phyloP scores from a whole-genome alignment of 148 eudicot genomes.

The Diospyros lotus region DNA sequence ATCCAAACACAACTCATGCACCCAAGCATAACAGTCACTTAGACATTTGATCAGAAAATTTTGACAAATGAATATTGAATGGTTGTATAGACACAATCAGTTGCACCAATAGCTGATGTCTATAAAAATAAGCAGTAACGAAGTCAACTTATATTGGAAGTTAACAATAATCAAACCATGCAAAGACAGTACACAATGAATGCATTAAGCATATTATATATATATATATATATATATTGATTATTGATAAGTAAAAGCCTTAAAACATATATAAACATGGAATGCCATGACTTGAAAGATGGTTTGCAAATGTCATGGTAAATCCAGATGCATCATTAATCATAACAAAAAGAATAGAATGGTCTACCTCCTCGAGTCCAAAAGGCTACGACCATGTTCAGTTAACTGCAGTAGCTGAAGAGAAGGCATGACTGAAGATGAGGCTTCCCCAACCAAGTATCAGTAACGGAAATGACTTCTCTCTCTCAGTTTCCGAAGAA shows the following conservation, averaged over 20 bases:
- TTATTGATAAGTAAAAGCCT: too few species aligned
- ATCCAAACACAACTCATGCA: neutral
- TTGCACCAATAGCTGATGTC: neutral
- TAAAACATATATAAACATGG: neutral
- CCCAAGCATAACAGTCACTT: neutral
- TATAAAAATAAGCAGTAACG: neutral
- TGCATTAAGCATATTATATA: neutral
- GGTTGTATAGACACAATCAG: neutral
- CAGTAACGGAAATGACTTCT: slow-evolving; percentile 15
- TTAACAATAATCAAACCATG: too few species aligned
- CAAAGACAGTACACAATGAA: neutral
- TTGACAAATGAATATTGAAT: neutral
- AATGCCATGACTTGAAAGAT: neutral
- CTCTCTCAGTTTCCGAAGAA: slow-evolving; percentile 15
- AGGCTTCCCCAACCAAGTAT: slow-evolving; percentile 22
- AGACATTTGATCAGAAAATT: neutral
- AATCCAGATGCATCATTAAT: neutral
- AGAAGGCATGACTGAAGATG: slow-evolving; percentile 64
- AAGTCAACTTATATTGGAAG: neutral
- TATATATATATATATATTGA: too few species aligned
- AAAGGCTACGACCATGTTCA: slow-evolving; percentile 79
- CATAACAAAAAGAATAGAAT: neutral
- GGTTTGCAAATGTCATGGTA: neutral
- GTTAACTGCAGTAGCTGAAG: slow-evolving; percentile 92
- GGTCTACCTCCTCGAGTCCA: slow-evolving; percentile 71